A percentile compares a stretch with the other conserved stretches of the same genome.
Evolutionary conservation across 1,139 yeast genomes (phyloP).

Genomic region (Geotrichum bryndzae): DNA sequence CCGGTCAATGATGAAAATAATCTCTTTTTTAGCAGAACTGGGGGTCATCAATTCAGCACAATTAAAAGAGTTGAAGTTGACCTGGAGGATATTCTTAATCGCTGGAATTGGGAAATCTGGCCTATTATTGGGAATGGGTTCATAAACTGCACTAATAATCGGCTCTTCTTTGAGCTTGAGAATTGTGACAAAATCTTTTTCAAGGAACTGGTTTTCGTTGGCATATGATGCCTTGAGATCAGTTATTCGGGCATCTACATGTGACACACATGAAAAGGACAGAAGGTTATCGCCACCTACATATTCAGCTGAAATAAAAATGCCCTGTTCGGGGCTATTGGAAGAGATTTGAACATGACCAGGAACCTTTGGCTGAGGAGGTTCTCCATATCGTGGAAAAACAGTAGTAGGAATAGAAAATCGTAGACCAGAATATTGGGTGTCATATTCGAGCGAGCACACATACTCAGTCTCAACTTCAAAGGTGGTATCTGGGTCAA

Average conservation of each 20-base stretch:
- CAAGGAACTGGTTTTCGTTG: not conserved
- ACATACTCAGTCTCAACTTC: conserved; percentile 5
- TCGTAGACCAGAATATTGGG: conserved; percentile 9
- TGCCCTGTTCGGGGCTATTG: conserved; percentile 2
- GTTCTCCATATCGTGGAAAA: conserved; percentile 7
- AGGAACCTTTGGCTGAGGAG: not conserved
- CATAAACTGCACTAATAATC: conserved; percentile 1
- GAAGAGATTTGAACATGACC: not conserved
- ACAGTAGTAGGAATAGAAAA: conserved; percentile 10
- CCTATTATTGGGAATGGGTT: not conserved
- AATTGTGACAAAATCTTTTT: conserved; percentile 10
- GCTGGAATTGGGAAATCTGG: not conserved
- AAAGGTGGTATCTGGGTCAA: conserved; percentile 2
- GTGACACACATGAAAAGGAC: conserved; percentile 11
- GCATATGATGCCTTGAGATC: not conserved
- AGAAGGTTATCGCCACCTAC: not conserved
- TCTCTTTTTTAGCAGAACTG: conserved; percentile 6
- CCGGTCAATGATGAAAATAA: conserved; percentile 14
- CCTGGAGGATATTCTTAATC: conserved; percentile 5
- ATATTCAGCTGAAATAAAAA: conserved; percentile 4
- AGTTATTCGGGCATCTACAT: not conserved
- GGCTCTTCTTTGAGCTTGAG: not conserved
- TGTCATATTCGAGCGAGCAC: conserved; percentile 10
- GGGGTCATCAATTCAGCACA: not conserved
- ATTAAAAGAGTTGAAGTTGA: conserved; percentile 5